Evolutionary conservation across 2,329 filamentous ascomycete species (phyloP).

Genomic region (Colletotrichum chlorophyti): DNA sequence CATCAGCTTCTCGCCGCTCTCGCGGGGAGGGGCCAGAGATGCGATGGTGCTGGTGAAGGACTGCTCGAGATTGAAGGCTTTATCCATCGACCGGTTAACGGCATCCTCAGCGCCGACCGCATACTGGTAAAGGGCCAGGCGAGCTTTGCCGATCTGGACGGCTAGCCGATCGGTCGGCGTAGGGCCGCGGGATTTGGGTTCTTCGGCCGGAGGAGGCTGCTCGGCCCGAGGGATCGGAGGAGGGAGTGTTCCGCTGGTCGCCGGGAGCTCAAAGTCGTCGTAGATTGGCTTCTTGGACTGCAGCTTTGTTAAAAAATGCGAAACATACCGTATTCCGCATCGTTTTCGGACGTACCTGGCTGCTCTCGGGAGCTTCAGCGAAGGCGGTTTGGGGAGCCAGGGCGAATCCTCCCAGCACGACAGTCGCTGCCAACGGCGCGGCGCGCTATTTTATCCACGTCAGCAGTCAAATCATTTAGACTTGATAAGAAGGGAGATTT

Average conservation of each 20-base stretch:
- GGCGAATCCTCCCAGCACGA: conserved; percentile 55
- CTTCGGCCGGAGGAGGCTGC: conserved; percentile 36
- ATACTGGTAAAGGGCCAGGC: conserved; percentile 80
- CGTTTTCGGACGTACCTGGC: conserved; percentile 12
- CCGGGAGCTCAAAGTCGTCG: conserved; percentile 67
- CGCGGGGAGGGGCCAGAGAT: conserved; percentile 83
- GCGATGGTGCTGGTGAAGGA: conserved; percentile 90
- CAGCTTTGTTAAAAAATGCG: conserved; percentile 17
- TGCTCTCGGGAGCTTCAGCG: conserved; percentile 55
- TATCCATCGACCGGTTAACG: conserved; percentile 83
- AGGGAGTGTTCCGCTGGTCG: conserved; percentile 40
- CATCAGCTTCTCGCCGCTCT: conserved; percentile 87
- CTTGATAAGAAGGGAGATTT: conserved; percentile 31
- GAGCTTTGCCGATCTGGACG: conserved; percentile 78
- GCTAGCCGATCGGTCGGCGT: conserved; percentile 92
- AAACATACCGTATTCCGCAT: neutral
- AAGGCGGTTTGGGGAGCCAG: conserved; percentile 54
- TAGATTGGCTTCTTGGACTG: conserved; percentile 78
- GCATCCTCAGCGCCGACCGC: conserved; percentile 78
- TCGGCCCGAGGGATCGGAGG: conserved; percentile 39
- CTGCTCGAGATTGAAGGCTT: conserved; percentile 83
- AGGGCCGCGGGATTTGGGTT: conserved; percentile 54
- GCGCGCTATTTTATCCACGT: conserved; percentile 49
- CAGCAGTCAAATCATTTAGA: neutral
- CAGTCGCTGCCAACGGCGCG: conserved; percentile 60